A percentile compares a stretch with the other conserved stretches of the same genome.
These are phyloP conservation scores for Ophiostoma quercus DNA, from an alignment of 2,329 filamentous ascomycete genomes.

Conservation along the genomic window DNA sequence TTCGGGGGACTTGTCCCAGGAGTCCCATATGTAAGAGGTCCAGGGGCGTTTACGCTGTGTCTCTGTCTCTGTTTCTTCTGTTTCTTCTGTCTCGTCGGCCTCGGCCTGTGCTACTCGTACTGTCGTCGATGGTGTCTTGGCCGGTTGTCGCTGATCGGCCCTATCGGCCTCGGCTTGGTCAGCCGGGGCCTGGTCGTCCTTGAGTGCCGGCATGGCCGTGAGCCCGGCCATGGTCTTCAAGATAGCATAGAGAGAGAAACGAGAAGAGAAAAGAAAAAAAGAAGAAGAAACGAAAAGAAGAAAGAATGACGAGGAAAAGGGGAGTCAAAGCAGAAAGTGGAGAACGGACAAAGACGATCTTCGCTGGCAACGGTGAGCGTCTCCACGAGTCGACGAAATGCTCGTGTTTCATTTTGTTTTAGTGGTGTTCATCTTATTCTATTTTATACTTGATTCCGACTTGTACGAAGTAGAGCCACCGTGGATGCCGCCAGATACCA, in stretches of 20 bases:
- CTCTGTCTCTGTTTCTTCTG: not conserved
- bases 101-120: not conserved
- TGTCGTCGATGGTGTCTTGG: not conserved
- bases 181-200: not conserved
- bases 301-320: not conserved
- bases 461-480: too few relatives aligned
- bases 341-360: not conserved
- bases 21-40: constrained; percentile 35
- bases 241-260: too few relatives aligned
- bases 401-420: not conserved
- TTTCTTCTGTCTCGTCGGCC: too few relatives aligned
- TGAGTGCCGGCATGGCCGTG: not conserved
- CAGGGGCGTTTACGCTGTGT: constrained; percentile 27
- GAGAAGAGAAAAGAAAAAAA: too few relatives aligned
- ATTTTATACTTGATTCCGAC: not conserved
- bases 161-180: not conserved
- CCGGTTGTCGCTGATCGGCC: not conserved
- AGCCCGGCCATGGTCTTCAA: not conserved
- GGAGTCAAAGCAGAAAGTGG: constrained; percentile 1
- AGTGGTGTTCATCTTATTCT: not conserved
- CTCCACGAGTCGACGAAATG: too few relatives aligned
- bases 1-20: constrained; percentile 34
- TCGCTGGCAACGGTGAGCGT: not conserved
- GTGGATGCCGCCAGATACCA: not conserved
- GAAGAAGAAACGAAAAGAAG: too few relatives aligned